Evolutionary conservation across 1,284 basidiomycete species (phyloP).

Genomic region (Heterobasidion occidentale): DNA sequence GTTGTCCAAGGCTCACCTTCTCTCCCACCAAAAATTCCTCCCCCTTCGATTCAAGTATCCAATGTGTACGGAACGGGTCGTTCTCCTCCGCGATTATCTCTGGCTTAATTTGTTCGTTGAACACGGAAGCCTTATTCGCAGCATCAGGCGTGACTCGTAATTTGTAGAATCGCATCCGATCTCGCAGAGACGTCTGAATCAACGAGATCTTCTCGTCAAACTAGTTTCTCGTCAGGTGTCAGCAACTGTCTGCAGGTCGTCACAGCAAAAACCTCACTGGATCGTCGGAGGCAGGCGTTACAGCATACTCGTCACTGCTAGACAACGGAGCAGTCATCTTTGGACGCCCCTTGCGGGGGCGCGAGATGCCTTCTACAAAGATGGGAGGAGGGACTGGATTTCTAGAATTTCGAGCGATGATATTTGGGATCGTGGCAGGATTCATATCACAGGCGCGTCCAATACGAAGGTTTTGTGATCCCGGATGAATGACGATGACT

Average conservation of each 20-base stretch:
- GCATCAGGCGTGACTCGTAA: conserved; percentile 74
- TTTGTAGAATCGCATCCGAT: conserved; percentile 86
- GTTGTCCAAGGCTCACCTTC: conserved; percentile 36
- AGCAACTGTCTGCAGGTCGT: background rate
- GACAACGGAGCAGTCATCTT: conserved; percentile 12
- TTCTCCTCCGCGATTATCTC: conserved; percentile 79
- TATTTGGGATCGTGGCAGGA: conserved; percentile 68
- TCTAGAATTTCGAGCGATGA: conserved; percentile 65
- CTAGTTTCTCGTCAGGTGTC: conserved; percentile 24
- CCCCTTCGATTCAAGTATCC: conserved; percentile 53
- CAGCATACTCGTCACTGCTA: conserved; percentile 38
- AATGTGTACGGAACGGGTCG: conserved; percentile 75
- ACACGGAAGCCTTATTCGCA: conserved; percentile 62
- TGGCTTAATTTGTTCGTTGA: conserved; percentile 70
- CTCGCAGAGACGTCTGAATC: conserved; percentile 68
- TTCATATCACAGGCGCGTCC: conserved; percentile 87
- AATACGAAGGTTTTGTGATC: conserved; percentile 81
- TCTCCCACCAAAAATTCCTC: conserved; percentile 59
- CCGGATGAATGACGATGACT: conserved; percentile 89
- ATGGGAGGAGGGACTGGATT: conserved; percentile 31
- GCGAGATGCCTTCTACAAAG: conserved; percentile 43
- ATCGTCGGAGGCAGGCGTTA: conserved; percentile 42
- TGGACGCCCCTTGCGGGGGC: conserved; percentile 34
- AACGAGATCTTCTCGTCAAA: conserved; percentile 69
- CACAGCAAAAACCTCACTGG: conserved; percentile 36